phyloP scores from a whole-genome alignment of 257 asterid genomes.

The Hygrophila difformis region DNA sequence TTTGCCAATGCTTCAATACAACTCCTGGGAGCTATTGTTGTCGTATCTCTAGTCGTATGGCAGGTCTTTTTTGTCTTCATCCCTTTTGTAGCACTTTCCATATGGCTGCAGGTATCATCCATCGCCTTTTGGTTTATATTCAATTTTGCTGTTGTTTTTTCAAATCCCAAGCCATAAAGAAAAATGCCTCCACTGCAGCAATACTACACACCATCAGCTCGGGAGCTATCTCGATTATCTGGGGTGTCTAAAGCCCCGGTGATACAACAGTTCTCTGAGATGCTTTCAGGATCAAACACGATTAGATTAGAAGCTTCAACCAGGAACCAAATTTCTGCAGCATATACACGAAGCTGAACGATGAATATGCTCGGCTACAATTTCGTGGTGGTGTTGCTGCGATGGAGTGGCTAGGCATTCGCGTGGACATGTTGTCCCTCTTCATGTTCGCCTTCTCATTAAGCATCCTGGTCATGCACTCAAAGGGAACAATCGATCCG shows the following conservation, averaged over 20 bases:
- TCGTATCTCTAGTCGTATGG: conserved; percentile 86
- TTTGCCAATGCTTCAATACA: conserved; percentile 65
- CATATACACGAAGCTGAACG: conserved; percentile 58
- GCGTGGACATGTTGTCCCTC: conserved; percentile 65
- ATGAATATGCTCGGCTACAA: conserved; percentile 72
- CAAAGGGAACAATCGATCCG: conserved; percentile 73
- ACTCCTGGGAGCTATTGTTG: conserved; percentile 63
- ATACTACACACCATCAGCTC: conserved; percentile 78
- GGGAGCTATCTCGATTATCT: conserved; percentile 71
- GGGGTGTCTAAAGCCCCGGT: conserved; percentile 90
- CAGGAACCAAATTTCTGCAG: conserved; percentile 65
- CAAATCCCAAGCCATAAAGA: too few species aligned
- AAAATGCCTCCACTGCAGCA: too few species aligned
- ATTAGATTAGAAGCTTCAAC: conserved; percentile 75
- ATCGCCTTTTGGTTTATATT: conserved; percentile 4
- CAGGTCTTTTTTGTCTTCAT: conserved; percentile 71
- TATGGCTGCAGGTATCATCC: conserved; percentile 64
- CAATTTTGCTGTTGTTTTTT: too few species aligned
- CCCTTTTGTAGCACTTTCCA: conserved; percentile 57
- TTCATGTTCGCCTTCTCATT: conserved; percentile 56
- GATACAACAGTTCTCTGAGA: conserved; percentile 86
- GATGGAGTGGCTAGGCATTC: conserved; percentile 95
- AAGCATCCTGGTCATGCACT: conserved; percentile 58
- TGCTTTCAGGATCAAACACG: conserved; percentile 79
- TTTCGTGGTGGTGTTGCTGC: conserved; percentile 69